Evolutionary conservation across 208 protist species (phyloP), one percentile per base, ranked within the genome.

Genomic region (Phytomonas sp.): DNA sequence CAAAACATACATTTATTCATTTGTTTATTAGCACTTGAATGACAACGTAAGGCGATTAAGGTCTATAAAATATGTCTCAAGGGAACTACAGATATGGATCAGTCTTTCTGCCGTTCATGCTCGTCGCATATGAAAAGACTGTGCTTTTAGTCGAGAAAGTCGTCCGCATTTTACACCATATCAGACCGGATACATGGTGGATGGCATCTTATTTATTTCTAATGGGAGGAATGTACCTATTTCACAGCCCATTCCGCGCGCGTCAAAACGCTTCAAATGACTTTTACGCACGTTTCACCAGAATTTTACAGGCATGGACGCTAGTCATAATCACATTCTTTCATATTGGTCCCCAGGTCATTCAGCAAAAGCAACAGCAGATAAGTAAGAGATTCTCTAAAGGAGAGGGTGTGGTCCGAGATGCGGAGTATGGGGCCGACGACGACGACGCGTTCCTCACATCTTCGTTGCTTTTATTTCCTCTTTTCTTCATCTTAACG

Each of bases 231-330:
- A 82, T 81, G 37, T 94, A 91, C 67, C 74, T 94, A 28, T 92
- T 92, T 53, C 86, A 92, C 74, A 83, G 86, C 0, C 89, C 89
- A 2, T 92, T 94, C 65, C 89, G 85, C 33, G 72, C 79, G 0
- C 79, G 91, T 72, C 76, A 65, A 37, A 74, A 66, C 32, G 67
- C 76, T 7, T 62, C 74, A 4, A 76, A 70, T 23, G 89, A 92
- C 70, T 77, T 69, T 36, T 92, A 94, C 65, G 82, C 82, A 13
- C 80, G 76, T 5, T 9, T 91, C 23, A 89, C 80, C 9, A 90
- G 87, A 62, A 70, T 91, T 36, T 73, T 88, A 9, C 89, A 94
- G 60, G 80, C 74, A 11, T 92, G 89, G 85, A 74, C 74, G 66
- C 67, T 71, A 9, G 68, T 88, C 0, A 69, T 84, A 6, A 60